A percentile compares a stretch with the other conserved stretches of the same genome.
phyloP scores from a whole-genome alignment of 2,329 filamentous ascomycete species.

The Trichoderma lentiforme region DNA sequence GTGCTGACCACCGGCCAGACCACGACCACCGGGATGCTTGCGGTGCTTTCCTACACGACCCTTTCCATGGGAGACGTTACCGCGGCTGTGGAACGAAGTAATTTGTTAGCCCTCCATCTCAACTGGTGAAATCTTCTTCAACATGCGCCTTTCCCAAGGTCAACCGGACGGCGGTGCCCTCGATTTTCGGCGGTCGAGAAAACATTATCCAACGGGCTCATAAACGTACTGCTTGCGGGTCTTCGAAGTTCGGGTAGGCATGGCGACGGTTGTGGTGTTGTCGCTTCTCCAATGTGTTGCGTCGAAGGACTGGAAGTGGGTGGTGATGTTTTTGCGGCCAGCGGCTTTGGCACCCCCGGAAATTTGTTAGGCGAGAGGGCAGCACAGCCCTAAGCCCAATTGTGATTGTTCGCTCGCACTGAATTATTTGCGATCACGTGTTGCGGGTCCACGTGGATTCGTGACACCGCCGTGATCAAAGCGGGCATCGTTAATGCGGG shows the following conservation, averaged over 20 bases:
- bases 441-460: constrained; percentile 30
- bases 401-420: constrained; percentile 5
- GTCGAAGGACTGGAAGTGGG: constrained; percentile 34
- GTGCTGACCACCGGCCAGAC: constrained; percentile 97
- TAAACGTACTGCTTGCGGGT: constrained; percentile 72
- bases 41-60: constrained; percentile 99
- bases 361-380: constrained; percentile 42
- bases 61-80: constrained; percentile 97
- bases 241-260: constrained; percentile 73
- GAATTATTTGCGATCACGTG: constrained; percentile 1
- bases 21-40: constrained; percentile 82
- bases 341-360: constrained; percentile 28
- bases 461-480: constrained; percentile 24
- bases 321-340: constrained; percentile 40
- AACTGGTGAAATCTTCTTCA: constrained; percentile 10
- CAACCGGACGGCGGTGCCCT: constrained; percentile 6
- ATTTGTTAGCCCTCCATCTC: constrained; percentile 20
- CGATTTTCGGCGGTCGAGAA: constrained; percentile 15
- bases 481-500: neutral
- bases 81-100: constrained; percentile 61
- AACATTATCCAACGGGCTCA: constrained; percentile 21
- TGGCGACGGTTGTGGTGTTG: constrained; percentile 51
- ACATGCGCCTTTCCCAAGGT: constrained; percentile 9
- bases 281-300: constrained; percentile 41
- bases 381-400: constrained; percentile 38